Evolutionary conservation across 2,329 filamentous ascomycete species (phyloP).

Genomic region (Sarocladium brachiariae): DNA sequence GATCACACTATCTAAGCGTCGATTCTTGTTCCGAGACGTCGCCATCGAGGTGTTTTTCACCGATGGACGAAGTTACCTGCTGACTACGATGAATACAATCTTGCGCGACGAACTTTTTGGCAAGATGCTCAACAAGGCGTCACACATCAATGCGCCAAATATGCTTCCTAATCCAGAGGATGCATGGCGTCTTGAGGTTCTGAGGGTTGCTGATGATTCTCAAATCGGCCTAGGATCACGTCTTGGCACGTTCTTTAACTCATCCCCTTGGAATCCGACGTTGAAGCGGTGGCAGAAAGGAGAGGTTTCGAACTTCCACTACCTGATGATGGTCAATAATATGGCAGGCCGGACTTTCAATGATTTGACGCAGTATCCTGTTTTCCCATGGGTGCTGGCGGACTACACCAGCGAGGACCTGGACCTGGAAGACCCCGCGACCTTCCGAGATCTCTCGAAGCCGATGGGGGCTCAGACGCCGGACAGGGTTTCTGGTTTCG

Average conservation of each 20-base stretch:
- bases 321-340: conserved; percentile 96
- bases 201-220: conserved; percentile 58
- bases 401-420: conserved; percentile 94
- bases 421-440: conserved; percentile 74
- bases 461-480: conserved; percentile 90
- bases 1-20: conserved; percentile 89
- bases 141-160: conserved; percentile 66
- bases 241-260: conserved; percentile 87
- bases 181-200: conserved; percentile 81
- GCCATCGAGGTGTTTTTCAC: conserved; percentile 97
- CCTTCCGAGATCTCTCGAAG: conserved; percentile 86
- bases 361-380: conserved; percentile 93
- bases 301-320: conserved; percentile 97
- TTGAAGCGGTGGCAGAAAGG: conserved; percentile 88
- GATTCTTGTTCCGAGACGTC: conserved; percentile 92
- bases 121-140: conserved; percentile 70
- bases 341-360: conserved; percentile 97
- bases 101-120: conserved; percentile 74
- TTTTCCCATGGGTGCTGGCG: conserved; percentile 94
- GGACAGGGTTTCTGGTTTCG: conserved; percentile 69
- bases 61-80: conserved; percentile 87
- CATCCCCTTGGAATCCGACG: conserved; percentile 72
- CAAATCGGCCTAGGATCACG: conserved; percentile 70
- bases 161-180: conserved; percentile 74
- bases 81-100: conserved; percentile 71